Percentiles rank a stretch among this genome's conserved stretches.
phyloP scores from a whole-genome alignment of 2,329 filamentous ascomycete species.

The Aspergillus bombycis region DNA sequence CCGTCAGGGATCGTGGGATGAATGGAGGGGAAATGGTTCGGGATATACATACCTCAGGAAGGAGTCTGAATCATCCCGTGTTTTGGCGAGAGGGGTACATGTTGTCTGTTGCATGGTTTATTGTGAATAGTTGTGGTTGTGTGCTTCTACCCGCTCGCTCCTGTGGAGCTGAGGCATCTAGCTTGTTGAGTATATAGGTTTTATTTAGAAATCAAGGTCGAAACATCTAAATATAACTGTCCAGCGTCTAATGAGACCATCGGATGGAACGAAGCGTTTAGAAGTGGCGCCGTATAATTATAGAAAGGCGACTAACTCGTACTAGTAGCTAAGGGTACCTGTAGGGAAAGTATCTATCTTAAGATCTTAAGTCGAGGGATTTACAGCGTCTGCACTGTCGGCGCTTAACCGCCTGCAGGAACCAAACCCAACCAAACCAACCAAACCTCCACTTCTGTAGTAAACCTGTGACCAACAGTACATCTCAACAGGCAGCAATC shows the following conservation, averaged over 20 bases:
- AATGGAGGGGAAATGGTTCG: slow-evolving; percentile 1
- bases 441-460: background rate
- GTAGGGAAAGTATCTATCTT: too few species aligned
- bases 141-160: background rate
- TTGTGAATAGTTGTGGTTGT: background rate
- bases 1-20: slow-evolving; percentile 12
- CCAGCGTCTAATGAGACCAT: background rate
- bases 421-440: background rate
- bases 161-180: background rate
- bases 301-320: slow-evolving; percentile 3
- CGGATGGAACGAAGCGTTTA: background rate
- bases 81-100: background rate
- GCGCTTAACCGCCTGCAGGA: slow-evolving; percentile 11
- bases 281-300: background rate
- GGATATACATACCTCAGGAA: slow-evolving; percentile 1
- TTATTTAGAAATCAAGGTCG: background rate
- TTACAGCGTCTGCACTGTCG: slow-evolving; percentile 1
- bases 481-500: background rate
- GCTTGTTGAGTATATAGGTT: background rate
- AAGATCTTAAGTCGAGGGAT: background rate
- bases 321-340: background rate
- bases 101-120: background rate
- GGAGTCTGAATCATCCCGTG: background rate
- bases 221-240: background rate
- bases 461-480: background rate